Evolutionary conservation across 192 early-diverging fungal species (phyloP).

Genomic region (Coemansia sp.): DNA sequence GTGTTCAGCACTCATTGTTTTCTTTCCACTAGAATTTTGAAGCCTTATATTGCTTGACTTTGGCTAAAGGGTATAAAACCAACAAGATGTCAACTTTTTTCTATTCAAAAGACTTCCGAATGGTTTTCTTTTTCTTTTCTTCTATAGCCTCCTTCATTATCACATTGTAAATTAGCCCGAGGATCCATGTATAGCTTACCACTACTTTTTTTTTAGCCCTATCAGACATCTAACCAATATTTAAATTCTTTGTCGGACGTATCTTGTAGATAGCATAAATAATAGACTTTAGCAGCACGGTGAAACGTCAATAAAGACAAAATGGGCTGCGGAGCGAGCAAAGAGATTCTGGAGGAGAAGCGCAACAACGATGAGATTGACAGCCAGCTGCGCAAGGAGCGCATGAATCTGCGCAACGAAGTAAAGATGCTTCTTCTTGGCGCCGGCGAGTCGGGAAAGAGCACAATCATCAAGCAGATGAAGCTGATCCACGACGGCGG

Average conservation of each 20-base stretch:
- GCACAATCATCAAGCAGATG: slow-evolving; percentile 98
- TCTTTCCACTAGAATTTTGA: too few species aligned
- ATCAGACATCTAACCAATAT: background rate
- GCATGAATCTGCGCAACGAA: slow-evolving; percentile 78
- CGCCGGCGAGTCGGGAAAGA: slow-evolving; percentile 97
- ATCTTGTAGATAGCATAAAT: background rate
- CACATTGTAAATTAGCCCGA: background rate
- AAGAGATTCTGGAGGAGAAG: slow-evolving; percentile 84
- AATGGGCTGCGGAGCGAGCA: slow-evolving; percentile 89
- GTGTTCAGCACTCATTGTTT: too few species aligned
- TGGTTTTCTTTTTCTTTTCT: slow-evolving; percentile 2
- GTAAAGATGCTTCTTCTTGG: slow-evolving; percentile 95
- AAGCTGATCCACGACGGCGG: slow-evolving; percentile 96
- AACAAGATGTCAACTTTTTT: too few species aligned
- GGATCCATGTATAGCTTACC: background rate
- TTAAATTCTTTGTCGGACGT: background rate
- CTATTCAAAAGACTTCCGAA: too few species aligned
- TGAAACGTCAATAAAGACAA: slow-evolving; percentile 20
- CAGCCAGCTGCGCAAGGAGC: slow-evolving; percentile 80
- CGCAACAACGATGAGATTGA: slow-evolving; percentile 90
- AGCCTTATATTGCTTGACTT: too few species aligned
- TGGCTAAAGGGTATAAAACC: too few species aligned
- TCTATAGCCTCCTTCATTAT: background rate
- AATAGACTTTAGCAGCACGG: background rate
- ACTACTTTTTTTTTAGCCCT: background rate